phyloP scores from a whole-genome alignment of 2,329 filamentous ascomycete species.

The Westerdykella ornata region DNA sequence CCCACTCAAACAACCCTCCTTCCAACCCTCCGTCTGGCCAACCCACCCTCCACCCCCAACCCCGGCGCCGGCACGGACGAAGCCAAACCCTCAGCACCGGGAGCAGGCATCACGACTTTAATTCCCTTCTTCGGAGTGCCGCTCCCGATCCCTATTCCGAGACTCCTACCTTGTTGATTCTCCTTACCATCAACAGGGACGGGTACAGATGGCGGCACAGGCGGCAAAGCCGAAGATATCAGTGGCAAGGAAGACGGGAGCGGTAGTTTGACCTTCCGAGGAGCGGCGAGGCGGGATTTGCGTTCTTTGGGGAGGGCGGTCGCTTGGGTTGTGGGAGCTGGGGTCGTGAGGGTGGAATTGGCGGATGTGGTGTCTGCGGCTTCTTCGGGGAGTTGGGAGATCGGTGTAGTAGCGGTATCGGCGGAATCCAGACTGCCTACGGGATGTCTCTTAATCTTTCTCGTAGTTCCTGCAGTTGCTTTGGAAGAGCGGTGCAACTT shows the following conservation, averaged over 20 bases:
- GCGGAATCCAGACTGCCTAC: background rate
- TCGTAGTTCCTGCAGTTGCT: no score
- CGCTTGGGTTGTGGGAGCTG: constrained; percentile 14
- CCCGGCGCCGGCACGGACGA: background rate
- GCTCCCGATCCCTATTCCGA: constrained; percentile 8
- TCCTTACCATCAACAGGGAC: constrained; percentile 20
- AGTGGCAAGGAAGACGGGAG: constrained; percentile 6
- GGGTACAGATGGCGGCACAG: background rate
- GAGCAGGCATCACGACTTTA: constrained; percentile 15
- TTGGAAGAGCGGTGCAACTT: background rate
- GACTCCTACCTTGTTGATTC: constrained; percentile 12
- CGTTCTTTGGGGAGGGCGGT: constrained; percentile 14
- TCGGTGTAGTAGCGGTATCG: background rate
- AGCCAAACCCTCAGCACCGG: constrained; percentile 10
- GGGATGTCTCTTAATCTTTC: no score
- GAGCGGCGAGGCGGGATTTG: constrained; percentile 31
- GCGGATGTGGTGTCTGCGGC: background rate
- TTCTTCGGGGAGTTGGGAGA: background rate
- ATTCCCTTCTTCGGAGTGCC: constrained; percentile 29
- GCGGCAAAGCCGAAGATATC: background rate
- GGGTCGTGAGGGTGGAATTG: constrained; percentile 7
- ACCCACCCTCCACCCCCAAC: constrained; percentile 16
- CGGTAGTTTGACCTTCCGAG: constrained; percentile 30
- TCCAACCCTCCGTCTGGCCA: constrained; percentile 25
- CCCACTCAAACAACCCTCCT: constrained; percentile 5